A percentile compares a stretch with the other conserved stretches of the same genome.
Conservation (phyloP, 306 rosid species). For the Erythrophleum fordii region DNA sequence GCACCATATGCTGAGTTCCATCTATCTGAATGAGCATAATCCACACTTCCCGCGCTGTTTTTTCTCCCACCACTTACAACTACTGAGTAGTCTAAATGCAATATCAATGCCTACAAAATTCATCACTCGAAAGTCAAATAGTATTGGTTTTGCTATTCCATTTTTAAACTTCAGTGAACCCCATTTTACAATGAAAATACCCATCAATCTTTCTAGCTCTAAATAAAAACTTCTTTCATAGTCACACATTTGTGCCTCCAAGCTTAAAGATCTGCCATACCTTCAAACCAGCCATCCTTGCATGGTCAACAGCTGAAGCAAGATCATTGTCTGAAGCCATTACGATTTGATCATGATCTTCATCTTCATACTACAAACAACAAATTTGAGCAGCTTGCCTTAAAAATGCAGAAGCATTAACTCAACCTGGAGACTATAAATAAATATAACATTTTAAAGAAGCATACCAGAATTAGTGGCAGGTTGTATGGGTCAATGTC, state of each 20-base stretch:
- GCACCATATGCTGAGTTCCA: conserved; percentile 67
- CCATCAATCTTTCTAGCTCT: conserved; percentile 5
- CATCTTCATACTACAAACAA: conserved; percentile 86
- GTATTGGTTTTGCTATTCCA: conserved; percentile 4
- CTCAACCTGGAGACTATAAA: conserved; percentile 13
- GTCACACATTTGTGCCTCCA: not conserved
- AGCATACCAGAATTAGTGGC: conserved; percentile 86
- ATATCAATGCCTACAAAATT: conserved; percentile 75
- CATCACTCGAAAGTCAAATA: conserved; percentile 28
- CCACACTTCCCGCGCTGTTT: conserved; percentile 40
- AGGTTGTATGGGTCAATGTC: conserved; percentile 71
- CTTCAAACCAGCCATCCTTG: conserved; percentile 86
- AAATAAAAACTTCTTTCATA: conserved; percentile 20
- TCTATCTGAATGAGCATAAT: conserved; percentile 57
- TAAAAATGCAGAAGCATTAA: not conserved
- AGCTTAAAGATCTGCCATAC: conserved; percentile 45
- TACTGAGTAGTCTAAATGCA: conserved; percentile 87
- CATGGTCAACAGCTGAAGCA: conserved; percentile 89
- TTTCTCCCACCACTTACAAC: conserved; percentile 32
- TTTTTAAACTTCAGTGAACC: not conserved
- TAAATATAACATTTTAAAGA: conserved; percentile 13
- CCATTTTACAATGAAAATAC: not conserved
- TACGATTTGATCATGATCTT: conserved; percentile 83
- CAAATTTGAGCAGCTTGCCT: conserved; percentile 27
- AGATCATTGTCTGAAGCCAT: conserved; percentile 93